Base-by-base conservation (phyloP, 106 monocot species). In the Dendrobium nobile region DNA sequence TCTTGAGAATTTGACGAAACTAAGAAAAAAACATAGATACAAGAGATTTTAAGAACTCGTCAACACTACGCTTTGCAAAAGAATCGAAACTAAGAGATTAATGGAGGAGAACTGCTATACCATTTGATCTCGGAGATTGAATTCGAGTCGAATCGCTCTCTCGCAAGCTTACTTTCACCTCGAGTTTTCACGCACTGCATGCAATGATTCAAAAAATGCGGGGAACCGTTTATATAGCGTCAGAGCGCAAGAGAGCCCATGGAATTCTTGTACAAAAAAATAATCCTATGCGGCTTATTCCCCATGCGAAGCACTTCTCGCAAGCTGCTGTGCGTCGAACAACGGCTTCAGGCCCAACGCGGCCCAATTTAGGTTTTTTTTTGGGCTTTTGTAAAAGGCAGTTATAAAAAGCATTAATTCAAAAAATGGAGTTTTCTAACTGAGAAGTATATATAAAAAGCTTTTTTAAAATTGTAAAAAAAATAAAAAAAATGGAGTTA, bases 101-200 rank as follows among this genome's bases (percentile, higher is more conserved):
- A 70, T 70, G 70, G 70, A 70, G 70, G 70, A 70, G 13, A 70
- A 70, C 22, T 70, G 33, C 13, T 13, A 15, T 70, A 70, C 70
- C 70, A 70, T 70, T 70, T 70, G 10, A 2, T 28, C 37, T 70
- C 15, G 15, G 70, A 22, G 68, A 68, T 68, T 13, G 68, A 31
- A 68, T 68, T 68, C 68, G 68, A 68, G 31, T 28, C 2, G 68
- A 11, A 68, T 31, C 15, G 10, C 31, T 68, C 31, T 68, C 10
- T 68, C 31, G 26, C 64, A 11, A 37, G 70, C 16, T 37, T 70
- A 13, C 28, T 70, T 70, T 33, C 70, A 33, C 70, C 28, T 65
- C 28, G 9, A 70, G 70, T 33, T 33, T 70, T 70, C 37, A 37
- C 70, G 70, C 37, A 70, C 13, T 16, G 37, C 68, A 31, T 70